phyloP scores from a whole-genome alignment of 106 monocot species.

The Dioscorea alata region DNA sequence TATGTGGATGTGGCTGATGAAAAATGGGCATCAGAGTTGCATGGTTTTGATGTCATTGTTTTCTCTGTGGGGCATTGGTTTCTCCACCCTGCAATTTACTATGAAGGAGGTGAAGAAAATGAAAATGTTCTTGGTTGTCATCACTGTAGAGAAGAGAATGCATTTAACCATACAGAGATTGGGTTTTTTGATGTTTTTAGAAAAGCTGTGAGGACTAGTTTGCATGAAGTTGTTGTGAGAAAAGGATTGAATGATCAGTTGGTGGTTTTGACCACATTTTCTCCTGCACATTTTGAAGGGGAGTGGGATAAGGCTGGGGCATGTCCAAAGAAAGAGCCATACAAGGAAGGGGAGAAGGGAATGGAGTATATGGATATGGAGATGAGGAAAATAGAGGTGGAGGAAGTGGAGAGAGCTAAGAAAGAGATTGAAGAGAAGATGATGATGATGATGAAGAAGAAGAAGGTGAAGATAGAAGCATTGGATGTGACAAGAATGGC shows the following conservation, averaged over 20 bases:
- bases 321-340: conserved; percentile 68
- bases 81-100: conserved; percentile 59
- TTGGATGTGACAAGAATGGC: conserved; percentile 85
- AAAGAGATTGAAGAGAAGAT: background rate
- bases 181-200: conserved; percentile 72
- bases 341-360: conserved; percentile 51
- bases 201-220: conserved; percentile 37
- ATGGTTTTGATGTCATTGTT: conserved; percentile 38
- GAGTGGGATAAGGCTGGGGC: conserved; percentile 82
- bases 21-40: conserved; percentile 52
- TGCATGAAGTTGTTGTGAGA: conserved; percentile 11
- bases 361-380: conserved; percentile 59
- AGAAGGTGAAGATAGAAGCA: conserved; percentile 26
- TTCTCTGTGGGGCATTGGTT: conserved; percentile 88
- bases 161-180: conserved; percentile 59
- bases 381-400: conserved; percentile 54
- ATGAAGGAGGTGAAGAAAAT: conserved; percentile 13
- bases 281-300: conserved; percentile 91
- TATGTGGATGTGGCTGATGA: conserved; percentile 56
- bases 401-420: conserved; percentile 33
- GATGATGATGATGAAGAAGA: conserved; percentile 9
- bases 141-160: conserved; percentile 39
- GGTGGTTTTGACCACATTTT: conserved; percentile 79
- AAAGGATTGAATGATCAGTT: background rate
- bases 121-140: conserved; percentile 65